Base-by-base conservation (phyloP, 2,329 filamentous ascomycete genomes). In the Fusarium hainanense region DNA sequence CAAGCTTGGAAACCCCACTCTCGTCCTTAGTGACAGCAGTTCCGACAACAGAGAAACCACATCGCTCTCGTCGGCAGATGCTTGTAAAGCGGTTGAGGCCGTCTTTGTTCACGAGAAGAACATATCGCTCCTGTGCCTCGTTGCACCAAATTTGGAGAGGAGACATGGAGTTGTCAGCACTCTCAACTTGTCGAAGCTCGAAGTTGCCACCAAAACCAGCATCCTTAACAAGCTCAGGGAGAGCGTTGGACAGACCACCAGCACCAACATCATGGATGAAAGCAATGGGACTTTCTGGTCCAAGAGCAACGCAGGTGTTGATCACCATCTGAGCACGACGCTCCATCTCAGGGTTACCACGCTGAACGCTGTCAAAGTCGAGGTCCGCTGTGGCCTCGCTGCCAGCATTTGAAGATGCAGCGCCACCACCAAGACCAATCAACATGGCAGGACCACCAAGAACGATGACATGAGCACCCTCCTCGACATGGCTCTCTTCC, bases 231-330 rank as follows among this genome's bases (percentile, higher is more conserved):
- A 98, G 85, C 78, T 97, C 71, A 42, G 72, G 94, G 18, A 98
- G 85, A 34, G 94, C 94, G 70, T 88, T 89, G 13, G 85, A 86
- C 21, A 87, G 83, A 63, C 96, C 96, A 75, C 96, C 96, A 52
- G 96, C 96, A 67, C 96, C 96, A 47, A 99, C 96, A 77, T 99
- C 96, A 79, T 99, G 96, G 69, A 99, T 98, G 82, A 98, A 95
- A 58, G 93, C 91, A 72, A 99, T 98, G 1, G 96, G 96, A 77
- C 92, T 98, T 69, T 93, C 85, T 6, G 90, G 84, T 18, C 94
- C 95, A 74, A 98, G 87, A 5, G 93, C 91, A 28, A 92, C 90
- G 79, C 96, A 99, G 7, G 93, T 91, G 80, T 98, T 96, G 81
- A 99, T 99, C 70, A 99, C 96, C 88, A 98, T 97, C 82, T 99